These are phyloP conservation scores for Fusarium dimerum DNA, from an alignment of 2,329 filamentous ascomycete genomes.

Conservation along the genomic window DNA sequence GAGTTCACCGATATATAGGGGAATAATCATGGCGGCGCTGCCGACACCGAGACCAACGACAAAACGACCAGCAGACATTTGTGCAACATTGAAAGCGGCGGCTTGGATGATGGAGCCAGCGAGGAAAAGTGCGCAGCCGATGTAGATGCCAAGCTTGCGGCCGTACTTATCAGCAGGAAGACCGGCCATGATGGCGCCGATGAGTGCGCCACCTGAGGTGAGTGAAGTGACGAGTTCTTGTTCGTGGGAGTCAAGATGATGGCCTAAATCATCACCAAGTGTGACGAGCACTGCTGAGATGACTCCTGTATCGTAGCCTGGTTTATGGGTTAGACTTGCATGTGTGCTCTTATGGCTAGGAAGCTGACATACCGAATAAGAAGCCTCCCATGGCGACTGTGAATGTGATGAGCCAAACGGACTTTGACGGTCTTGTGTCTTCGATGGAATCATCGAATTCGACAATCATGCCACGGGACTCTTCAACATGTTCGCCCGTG, in stretches of 20 bases:
- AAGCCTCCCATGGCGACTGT: background rate
- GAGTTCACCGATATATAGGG: conserved; percentile 48
- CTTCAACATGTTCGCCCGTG: no score
- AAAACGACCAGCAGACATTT: no score
- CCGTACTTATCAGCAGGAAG: background rate
- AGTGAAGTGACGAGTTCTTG: background rate
- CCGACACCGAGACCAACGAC: conserved; percentile 16
- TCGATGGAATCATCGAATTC: background rate
- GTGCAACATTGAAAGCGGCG: no score
- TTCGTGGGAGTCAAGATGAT: background rate
- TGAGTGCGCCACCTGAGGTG: background rate
- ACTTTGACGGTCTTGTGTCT: background rate
- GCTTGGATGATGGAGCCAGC: no score
- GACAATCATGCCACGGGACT: no score
- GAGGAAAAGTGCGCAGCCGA: no score
- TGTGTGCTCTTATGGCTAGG: no score
- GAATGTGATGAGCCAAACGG: background rate
- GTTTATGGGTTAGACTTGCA: no score
- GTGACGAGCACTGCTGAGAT: background rate
- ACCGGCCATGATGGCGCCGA: background rate
- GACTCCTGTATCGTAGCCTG: background rate
- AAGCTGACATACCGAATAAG: background rate
- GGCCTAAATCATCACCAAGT: background rate
- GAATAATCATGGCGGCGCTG: background rate
- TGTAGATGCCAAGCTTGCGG: background rate